Conservation (phyloP, 2,329 filamentous ascomycete genomes). For the Calonectria montana region DNA sequence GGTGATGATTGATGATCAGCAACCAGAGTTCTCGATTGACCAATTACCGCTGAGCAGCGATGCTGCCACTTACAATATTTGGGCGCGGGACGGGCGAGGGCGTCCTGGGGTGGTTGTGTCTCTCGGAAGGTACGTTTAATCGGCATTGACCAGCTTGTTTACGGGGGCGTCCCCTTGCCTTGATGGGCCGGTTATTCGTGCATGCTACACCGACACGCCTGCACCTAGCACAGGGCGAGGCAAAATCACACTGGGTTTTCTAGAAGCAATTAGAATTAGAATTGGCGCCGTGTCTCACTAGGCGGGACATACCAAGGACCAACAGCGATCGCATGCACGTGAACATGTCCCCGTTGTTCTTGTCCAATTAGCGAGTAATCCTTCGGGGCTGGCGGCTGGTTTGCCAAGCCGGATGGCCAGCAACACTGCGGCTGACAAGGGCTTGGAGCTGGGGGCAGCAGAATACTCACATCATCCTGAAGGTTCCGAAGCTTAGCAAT, state of each 20-base stretch:
- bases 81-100: background rate
- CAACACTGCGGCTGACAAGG: background rate
- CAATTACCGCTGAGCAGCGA: background rate
- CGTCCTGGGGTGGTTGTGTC: background rate
- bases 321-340: slow-evolving; percentile 3
- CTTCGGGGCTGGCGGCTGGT: background rate
- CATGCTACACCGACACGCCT: background rate
- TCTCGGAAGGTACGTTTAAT: background rate
- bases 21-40: background rate
- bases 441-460: background rate
- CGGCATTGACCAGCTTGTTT: background rate
- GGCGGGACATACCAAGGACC: background rate
- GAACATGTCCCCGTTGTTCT: background rate
- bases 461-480: background rate
- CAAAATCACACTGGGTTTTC: slow-evolving; percentile 8
- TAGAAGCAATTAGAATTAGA: background rate
- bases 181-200: background rate
- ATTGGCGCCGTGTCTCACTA: background rate
- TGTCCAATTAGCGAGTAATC: background rate
- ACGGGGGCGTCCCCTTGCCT: background rate
- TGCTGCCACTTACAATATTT: background rate
- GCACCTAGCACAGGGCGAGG: background rate
- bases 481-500: background rate
- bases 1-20: background rate
- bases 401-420: background rate